A percentile compares a stretch with the other conserved stretches of the same genome.
Conservation (phyloP, 306 rosid genomes). For the Elaeagnus macrophylla region DNA sequence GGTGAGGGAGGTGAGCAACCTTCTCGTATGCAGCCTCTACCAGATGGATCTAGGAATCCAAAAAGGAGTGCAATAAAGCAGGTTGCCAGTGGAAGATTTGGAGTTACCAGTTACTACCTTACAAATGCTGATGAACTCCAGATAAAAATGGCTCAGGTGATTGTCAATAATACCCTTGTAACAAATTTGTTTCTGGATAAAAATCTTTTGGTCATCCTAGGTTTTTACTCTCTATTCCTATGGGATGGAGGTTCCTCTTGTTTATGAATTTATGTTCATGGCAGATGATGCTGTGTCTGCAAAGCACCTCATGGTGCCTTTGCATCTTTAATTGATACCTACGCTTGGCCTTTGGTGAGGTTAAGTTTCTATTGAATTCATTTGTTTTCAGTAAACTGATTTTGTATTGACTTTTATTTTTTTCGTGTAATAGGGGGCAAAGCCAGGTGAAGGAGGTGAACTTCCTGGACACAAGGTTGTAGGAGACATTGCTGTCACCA, state of each 20-base stretch:
- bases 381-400: slow-evolving; percentile 9
- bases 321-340: slow-evolving; percentile 38
- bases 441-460: slow-evolving; percentile 99
- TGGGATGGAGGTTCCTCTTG: slow-evolving; percentile 35
- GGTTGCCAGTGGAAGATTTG: slow-evolving; percentile 99
- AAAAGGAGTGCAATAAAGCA: slow-evolving; percentile 95
- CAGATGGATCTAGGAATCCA: slow-evolving; percentile 87
- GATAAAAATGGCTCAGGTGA: slow-evolving; percentile 99
- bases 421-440: slow-evolving; percentile 74
- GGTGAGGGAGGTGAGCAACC: slow-evolving; percentile 99
- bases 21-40: slow-evolving; percentile 93
- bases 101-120: slow-evolving; percentile 94
- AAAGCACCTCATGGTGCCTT: slow-evolving; percentile 57
- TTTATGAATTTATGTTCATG: slow-evolving; percentile 43
- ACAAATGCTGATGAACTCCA: slow-evolving; percentile 95
- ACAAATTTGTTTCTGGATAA: slow-evolving; percentile 5
- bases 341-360: slow-evolving; percentile 41
- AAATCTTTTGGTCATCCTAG: slow-evolving; percentile 3
- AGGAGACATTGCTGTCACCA: slow-evolving; percentile 88
- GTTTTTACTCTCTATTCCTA: slow-evolving; percentile 22
- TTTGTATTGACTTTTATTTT: slow-evolving; percentile 20
- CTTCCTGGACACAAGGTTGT: slow-evolving; percentile 98
- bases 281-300: slow-evolving; percentile 51
- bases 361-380: slow-evolving; percentile 11
- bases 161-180: slow-evolving; percentile 1